Evolutionary conservation across 805 yeast genomes (phyloP), one percentile per base, ranked within the genome.

Genomic region (Ogataea degrootiae): DNA sequence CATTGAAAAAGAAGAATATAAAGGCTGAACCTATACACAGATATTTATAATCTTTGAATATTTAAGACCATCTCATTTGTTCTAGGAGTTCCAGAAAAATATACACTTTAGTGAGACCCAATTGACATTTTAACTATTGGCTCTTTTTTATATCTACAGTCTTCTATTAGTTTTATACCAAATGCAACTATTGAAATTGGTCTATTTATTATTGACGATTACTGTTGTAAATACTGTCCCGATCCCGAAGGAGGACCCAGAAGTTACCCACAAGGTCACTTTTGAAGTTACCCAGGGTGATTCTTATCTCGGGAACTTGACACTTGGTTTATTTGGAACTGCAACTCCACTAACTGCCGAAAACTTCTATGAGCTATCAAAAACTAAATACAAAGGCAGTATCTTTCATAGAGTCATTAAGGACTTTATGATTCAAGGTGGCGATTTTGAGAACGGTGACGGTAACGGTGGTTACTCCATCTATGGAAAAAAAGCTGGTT

Each of bases 391-490:
- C 71, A 70, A 73, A 56, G 76, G 48, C 3, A 77, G 88, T 5
- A 66, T 72, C 17, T 85, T 89, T 76, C 94, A 86, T 68, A 76
- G 91, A 51, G 80, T 89, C 43, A 83, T 86, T 52, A 74, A 79
- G 39, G 75, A 76, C 47, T 87, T 86, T 64, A 82, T 87, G 85
- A 76, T 90, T 56, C 96, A 87, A 70, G 96, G 96, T 48, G 97
- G 97, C 52, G 92, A 88, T 66, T 82, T 84, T 62, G 82, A 85
- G 54, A 76, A 74, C 23, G 67, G 66, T 37, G 73, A 75, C 55
- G 91, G 92, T 15, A 73, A 79, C 46, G 96, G 95, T 23, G 96
- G 97, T 14, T 73, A 74, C 56, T 85, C 95, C 26, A 83, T 88
- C 57, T 86, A 81, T 66, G 96, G 96, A 31, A 71, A 71, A 47